Percentiles rank a stretch among this genome's conserved stretches.
Conservation (phyloP, 352 stramenopile genomes). For the Phytophthora crassamura region DNA sequence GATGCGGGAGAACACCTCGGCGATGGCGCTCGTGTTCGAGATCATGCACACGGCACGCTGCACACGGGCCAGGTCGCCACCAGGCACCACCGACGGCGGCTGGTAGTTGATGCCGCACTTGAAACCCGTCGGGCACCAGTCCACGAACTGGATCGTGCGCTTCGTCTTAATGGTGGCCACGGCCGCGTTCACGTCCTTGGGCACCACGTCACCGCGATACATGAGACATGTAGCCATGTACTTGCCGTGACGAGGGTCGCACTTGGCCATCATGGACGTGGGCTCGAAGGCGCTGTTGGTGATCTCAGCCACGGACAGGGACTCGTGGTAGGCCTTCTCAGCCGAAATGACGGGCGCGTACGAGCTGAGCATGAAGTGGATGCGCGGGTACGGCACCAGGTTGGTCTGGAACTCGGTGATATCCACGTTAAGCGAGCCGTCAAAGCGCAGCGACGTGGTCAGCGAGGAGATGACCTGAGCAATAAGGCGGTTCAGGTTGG, state of each 20-base stretch:
- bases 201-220: conserved; percentile 96
- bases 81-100: conserved; percentile 93
- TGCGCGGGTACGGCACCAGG: conserved; percentile 98
- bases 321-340: conserved; percentile 98
- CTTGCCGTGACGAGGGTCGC: conserved; percentile 99
- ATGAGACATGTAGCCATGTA: conserved; percentile 99
- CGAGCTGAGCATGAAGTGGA: conserved; percentile 99
- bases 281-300: conserved; percentile 99
- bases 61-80: conserved; percentile 95
- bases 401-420: conserved; percentile 99
- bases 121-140: conserved; percentile 98
- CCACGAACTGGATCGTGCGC: conserved; percentile 98
- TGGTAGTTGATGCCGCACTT: conserved; percentile 94
- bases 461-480: conserved; percentile 96
- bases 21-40: conserved; percentile 98
- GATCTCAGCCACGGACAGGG: conserved; percentile 98
- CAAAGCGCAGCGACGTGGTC: conserved; percentile 54
- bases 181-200: conserved; percentile 94
- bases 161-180: conserved; percentile 99
- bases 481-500: conserved; percentile 97
- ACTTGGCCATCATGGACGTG: too few relatives aligned
- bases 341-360: conserved; percentile 98
- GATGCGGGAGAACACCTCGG: conserved; percentile 96
- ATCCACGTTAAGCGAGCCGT: conserved; percentile 96
- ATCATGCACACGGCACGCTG: conserved; percentile 98